Conservation (phyloP, 495 filamentous ascomycete genomes). For the Penicillium cinerascens region DNA sequence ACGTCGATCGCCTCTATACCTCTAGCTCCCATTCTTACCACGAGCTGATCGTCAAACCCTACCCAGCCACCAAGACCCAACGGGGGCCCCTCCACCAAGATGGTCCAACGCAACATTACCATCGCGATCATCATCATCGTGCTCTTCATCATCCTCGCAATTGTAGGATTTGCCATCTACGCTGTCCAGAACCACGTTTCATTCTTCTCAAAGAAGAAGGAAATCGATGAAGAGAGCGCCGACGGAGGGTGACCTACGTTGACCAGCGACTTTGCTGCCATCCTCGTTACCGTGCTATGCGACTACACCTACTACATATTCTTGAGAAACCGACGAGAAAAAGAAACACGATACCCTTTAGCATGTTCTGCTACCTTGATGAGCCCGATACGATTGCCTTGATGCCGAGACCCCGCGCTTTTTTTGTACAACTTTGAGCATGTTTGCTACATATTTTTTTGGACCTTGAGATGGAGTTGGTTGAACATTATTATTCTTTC, state of each 20-base stretch:
- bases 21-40: background rate
- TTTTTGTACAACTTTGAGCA: conserved; percentile 1
- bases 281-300: background rate
- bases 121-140: conserved; percentile 82
- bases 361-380: background rate
- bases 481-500: background rate
- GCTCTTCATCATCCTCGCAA: conserved; percentile 68
- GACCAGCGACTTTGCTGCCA: background rate
- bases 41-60: background rate
- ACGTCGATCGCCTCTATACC: background rate
- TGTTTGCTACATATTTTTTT: background rate
- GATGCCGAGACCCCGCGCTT: background rate
- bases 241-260: conserved; percentile 23
- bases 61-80: background rate
- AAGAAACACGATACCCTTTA: conserved; percentile 10
- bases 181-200: conserved; percentile 43
- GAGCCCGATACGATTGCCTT: conserved; percentile 1
- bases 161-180: conserved; percentile 69
- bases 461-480: background rate
- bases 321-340: background rate
- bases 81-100: conserved; percentile 22
- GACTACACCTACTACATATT: conserved; percentile 1
- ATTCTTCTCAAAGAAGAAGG: conserved; percentile 34
- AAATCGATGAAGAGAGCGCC: conserved; percentile 42
- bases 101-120: conserved; percentile 69